These are phyloP conservation scores for Paxillus rubicundulus DNA, from an alignment of 768 basidiomycete genomes.

Conservation along the genomic window DNA sequence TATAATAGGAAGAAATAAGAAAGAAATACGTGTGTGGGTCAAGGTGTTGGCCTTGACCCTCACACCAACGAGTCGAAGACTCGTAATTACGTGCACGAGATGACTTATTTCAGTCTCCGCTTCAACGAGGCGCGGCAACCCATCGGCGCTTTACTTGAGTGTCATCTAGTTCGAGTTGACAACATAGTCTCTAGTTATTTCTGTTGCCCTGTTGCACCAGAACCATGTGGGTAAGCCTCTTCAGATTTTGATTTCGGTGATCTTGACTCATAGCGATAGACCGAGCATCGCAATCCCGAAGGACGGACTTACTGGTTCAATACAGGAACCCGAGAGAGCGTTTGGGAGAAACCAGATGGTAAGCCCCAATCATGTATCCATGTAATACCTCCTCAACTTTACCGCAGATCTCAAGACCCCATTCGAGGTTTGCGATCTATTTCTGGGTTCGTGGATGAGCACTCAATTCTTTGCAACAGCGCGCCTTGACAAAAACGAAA, in stretches of 20 bases:
- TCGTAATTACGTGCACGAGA: too few relatives aligned
- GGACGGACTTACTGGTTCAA: conserved; percentile 99
- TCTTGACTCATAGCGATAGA: conserved; percentile 43
- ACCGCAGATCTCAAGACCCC: conserved; percentile 79
- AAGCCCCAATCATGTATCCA: conserved; percentile 19
- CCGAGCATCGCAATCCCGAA: conserved; percentile 92
- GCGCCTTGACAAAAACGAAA: conserved; percentile 82
- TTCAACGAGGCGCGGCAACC: conserved; percentile 6
- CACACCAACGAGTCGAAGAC: too few relatives aligned
- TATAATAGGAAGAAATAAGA: too few relatives aligned
- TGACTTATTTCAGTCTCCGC: conserved; percentile 19
- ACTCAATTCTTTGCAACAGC: conserved; percentile 41
- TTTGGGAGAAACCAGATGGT: conserved; percentile 99
- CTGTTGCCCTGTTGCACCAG: conserved; percentile 3
- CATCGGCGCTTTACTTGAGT: conserved; percentile 2
- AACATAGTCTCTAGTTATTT: background rate
- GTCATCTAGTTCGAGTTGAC: too few relatives aligned
- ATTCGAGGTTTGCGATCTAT: conserved; percentile 64
- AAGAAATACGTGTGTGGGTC: too few relatives aligned
- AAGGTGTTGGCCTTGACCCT: too few relatives aligned
- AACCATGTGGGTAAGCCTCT: conserved; percentile 32
- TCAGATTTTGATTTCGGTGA: background rate
- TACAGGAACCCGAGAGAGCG: conserved; percentile 80
- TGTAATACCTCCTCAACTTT: conserved; percentile 5
- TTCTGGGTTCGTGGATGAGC: background rate